Evolutionary conservation across 2,329 filamentous ascomycete species (phyloP), one percentile per base, ranked within the genome.

Genomic region (Fusarium stilboides): DNA sequence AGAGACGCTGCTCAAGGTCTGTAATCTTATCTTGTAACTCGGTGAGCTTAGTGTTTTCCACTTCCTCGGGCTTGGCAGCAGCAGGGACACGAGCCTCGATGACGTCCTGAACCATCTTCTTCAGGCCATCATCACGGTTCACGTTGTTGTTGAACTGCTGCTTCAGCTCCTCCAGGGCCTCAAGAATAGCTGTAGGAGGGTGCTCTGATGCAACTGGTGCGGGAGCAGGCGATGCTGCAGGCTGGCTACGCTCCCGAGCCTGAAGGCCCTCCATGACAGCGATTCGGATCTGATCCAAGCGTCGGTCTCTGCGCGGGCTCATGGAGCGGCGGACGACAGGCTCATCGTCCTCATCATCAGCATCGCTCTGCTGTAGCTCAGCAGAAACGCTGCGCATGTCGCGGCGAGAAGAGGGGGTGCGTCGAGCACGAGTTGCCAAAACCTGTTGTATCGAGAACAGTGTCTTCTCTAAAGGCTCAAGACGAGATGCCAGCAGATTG

Each of bases 321-420:
- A 90, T 86, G 8, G 92, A 92, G 52, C 93, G 90, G 76, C 89
- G 85, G 66, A 85, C 81, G 62, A 81, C 65, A 57, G 89, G 86
- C 58, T 91, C 92, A 22, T 97, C 94, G 70, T 97, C 94, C 76
- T 97, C 94, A 66, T 97, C 94, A 77, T 98, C 95, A 13, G 96
- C 95, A 80, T 98, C 96, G 77, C 95, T 98, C 62, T 97, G 90
- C 47, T 88, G 85, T 5, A 86, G 76, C 31, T 94, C 92, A n/a
- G 85, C 88, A 46, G 92, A 94, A 40, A 88, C 80, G 77, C 90
- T 93, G 71, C 89, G 88, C 69, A 88, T 84, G 26, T 87, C 86
- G 40, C 86, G 86, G 31, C 87, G 84, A 57, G 84, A 87, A 13
- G 89, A 88, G 26, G 84, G 82, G 15, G 85, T 83, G 56, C 84